Evolutionary conservation across 2,329 filamentous ascomycete genomes (phyloP), one percentile per base, ranked within the genome.

Genomic region (Chrysoporthe deuterocubensis): DNA sequence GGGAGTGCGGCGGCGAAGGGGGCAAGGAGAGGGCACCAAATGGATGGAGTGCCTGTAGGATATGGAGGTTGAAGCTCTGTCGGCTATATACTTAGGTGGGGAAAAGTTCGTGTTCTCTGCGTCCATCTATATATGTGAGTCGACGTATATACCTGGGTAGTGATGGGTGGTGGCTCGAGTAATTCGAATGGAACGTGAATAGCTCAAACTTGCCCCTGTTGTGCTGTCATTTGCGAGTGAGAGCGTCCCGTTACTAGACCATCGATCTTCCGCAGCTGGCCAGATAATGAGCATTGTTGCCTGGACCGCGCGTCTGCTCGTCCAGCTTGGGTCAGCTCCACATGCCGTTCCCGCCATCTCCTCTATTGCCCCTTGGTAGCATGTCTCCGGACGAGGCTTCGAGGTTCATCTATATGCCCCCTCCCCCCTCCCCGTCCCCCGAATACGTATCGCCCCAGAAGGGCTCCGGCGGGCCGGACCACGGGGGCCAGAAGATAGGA

Each of bases 41-140:
- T 21, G 32, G 13, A 54, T 54, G 26, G 50, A 32, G 11, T 34
- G 50, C 14, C 42, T 61, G 58, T 44, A 60, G 59, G 65, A 56
- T 50, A 62, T 43, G 50, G 48, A 48, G 26, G 18, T 61, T 46
- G 26, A 44, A 21, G 26, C 16, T 26, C 14, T n/a, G 16, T 46
- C 18, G 21, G 11, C 50, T 6, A 6, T 16, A 21, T 21, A 32
- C 21, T 21, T 40, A 5, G 37, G 52, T n/a, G 13, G 26, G 18
- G 26, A 60, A 60, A 54, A 26, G 18, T 61, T 48, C 56, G 54
- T 54, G 43, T 60, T 7, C n/a, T 16, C 32, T 58, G 34, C 42
- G 40, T 59, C 60, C 63, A 32, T 67, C 8, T 40, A 52, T 61
- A 16, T 58, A 44, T 64, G 42, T 66, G 50, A 62, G 37, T 54